Base-by-base conservation (phyloP, 2,329 filamentous ascomycete species). In the Scedosporium boydii region DNA sequence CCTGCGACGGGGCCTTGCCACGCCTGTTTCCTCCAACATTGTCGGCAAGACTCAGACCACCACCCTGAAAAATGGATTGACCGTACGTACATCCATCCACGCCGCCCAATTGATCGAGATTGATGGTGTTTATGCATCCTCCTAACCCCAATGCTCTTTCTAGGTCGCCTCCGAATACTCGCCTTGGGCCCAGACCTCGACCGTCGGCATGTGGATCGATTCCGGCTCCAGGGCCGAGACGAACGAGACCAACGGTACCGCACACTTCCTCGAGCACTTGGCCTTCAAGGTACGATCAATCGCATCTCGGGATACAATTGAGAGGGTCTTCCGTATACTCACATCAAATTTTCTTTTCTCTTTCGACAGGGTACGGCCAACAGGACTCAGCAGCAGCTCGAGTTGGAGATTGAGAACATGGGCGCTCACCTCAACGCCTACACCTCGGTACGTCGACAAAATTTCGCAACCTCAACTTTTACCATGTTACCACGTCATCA, bases 371-470 rank as follows among this genome's bases (percentile, higher is more conserved):
- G 95, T 71, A 99, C 95, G 69, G 84, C 89, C 78, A 96, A 90
- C 82, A 87, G 95, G 78, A 92, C 90, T 68, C 95, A 99, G 80
- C 90, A 96, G 76, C 95, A 99, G 82, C 84, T 99, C 76, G 95
- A 99, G 83, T 88, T 99, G 68, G 95, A 99, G 83, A 98, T 99
- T 74, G 95, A 99, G 85, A 99, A 99, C 82, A 97, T 99, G 91
- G 95, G 95, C 77, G 95, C 91, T 68, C 95, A 99, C 82, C 85
- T 99, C 72, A 99, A 99, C 80, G 95, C 95, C 76, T 99, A 99
- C 84, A 99, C 95, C 72, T 98, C 93, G 82, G 93, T 97, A 87
- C 73, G 89, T 79, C 70, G 71, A 71, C 44, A 48, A 18, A 29
- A 23, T 16, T 23, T 34, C 18, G 21, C 57, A 27, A 38, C 27